Evolutionary conservation across 345 rosid species (phyloP), one percentile per base, ranked within the genome.

Genomic region (Eucalyptus grandis): DNA sequence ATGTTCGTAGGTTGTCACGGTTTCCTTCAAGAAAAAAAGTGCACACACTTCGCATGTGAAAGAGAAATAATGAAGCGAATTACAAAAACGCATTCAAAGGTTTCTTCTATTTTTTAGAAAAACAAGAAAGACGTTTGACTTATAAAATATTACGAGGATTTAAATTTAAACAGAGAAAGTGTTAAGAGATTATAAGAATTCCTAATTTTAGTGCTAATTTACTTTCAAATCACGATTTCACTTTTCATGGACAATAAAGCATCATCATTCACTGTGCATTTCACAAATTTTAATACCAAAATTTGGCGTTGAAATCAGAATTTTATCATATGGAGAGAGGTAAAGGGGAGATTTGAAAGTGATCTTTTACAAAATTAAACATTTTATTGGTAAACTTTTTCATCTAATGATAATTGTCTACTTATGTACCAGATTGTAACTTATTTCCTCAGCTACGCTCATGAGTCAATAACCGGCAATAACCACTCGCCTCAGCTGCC

Each of bases 1-100:
- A 17, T 53, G 56, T 53, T 53, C 10, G 0, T 0, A 53, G 1
- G 56, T 53, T 53, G 2, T 53, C 56, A 53, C 1, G 0, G 10
- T 53, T 37, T 19, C 56, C 10, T 53, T 53, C 0, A 0, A 7
- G 58, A 53, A 53, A 53, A 53, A 53, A 53, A 53, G 58, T 19
- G 58, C 58, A 53, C 58, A 19, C 58, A 19, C 58, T 53, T 53
- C 11, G 10, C 24, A 19, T 19, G 58, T 56, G 30, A 56, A 56
- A 56, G 62, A 56, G 30, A 56, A 56, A 26, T 0, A 56, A 56
- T 22, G 13, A 56, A 24, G 62, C 0, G 21, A 56, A 56, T 10
- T 56, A 56, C 12, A 56, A 56, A 51, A 53, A 19, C 58, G 1
- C 58, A 53, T 53, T 53, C 58, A 53, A 21, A 53, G 58, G 58